A percentile compares a stretch with the other conserved stretches of the same genome.
phyloP scores from a whole-genome alignment of 768 basidiomycete genomes.

The Myochromella boudieri region DNA sequence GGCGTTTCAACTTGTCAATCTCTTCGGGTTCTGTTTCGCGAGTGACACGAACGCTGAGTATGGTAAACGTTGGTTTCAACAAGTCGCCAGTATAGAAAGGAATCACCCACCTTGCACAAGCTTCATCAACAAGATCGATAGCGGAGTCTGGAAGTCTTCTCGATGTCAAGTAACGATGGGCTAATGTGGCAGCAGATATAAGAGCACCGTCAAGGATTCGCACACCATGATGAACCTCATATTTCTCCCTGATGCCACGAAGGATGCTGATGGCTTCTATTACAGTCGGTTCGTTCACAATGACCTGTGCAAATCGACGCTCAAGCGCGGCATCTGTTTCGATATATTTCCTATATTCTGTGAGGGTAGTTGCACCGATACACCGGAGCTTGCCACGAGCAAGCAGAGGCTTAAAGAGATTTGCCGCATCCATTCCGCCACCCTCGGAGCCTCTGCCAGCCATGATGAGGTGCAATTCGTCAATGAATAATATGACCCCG shows the following conservation, averaged over 20 bases:
- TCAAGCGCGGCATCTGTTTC: conserved; percentile 92
- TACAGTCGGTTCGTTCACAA: conserved; percentile 89
- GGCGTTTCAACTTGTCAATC: conserved; percentile 87
- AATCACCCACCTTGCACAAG: conserved; percentile 71
- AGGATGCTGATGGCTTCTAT: conserved; percentile 91
- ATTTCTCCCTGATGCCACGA: conserved; percentile 92
- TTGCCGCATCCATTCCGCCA: conserved; percentile 92
- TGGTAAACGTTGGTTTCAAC: conserved; percentile 4
- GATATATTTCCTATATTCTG: conserved; percentile 91
- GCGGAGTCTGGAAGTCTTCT: conserved; percentile 81
- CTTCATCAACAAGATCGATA: conserved; percentile 92
- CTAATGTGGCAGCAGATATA: conserved; percentile 86
- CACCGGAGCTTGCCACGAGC: conserved; percentile 76
- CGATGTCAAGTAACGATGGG: conserved; percentile 88
- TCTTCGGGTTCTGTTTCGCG: conserved; percentile 94
- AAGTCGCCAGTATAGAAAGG: not conserved
- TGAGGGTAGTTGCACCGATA: conserved; percentile 91
- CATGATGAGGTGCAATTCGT: conserved; percentile 95
- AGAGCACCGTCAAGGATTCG: conserved; percentile 86
- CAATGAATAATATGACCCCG: conserved; percentile 90
- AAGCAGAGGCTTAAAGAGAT: conserved; percentile 89
- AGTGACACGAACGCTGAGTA: conserved; percentile 77
- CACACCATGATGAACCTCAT: conserved; percentile 91
- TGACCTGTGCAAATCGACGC: conserved; percentile 89
- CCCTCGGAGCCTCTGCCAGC: conserved; percentile 80